phyloP scores from a whole-genome alignment of 2,329 filamentous ascomycete species.

The Scolecobasidium constrictum region DNA sequence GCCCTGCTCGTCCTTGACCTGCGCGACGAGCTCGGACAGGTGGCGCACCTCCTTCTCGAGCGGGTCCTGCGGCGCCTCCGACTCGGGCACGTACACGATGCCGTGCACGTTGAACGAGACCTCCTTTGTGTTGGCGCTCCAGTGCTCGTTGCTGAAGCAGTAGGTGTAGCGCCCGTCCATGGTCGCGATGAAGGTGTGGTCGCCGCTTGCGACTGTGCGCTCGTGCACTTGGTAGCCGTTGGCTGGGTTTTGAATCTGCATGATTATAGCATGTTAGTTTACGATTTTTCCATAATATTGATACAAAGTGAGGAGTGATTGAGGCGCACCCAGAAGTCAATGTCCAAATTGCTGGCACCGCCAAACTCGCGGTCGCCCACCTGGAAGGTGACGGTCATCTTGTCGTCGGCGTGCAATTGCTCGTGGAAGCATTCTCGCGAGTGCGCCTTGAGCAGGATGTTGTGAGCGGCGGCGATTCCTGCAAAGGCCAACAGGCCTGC shows the following conservation, averaged over 20 bases:
- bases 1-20: slow-evolving; percentile 95
- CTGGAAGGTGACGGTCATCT: slow-evolving; percentile 98
- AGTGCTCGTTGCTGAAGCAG: slow-evolving; percentile 99
- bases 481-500: slow-evolving; percentile 31
- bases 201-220: slow-evolving; percentile 74
- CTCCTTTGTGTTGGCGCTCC: slow-evolving; percentile 92
- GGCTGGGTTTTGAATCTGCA: slow-evolving; percentile 65
- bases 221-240: slow-evolving; percentile 70
- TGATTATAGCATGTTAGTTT: background rate
- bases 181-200: slow-evolving; percentile 80
- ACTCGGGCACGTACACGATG: slow-evolving; percentile 90
- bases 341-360: slow-evolving; percentile 83
- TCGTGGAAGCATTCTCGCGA: slow-evolving; percentile 98
- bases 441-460: slow-evolving; percentile 89
- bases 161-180: slow-evolving; percentile 85
- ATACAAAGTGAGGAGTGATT: background rate
- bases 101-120: slow-evolving; percentile 99
- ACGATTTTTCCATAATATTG: background rate
- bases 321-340: slow-evolving; percentile 87
- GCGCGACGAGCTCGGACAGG: slow-evolving; percentile 73
- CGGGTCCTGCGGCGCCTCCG: slow-evolving; percentile 73
- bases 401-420: slow-evolving; percentile 80
- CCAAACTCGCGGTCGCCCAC: slow-evolving; percentile 95
- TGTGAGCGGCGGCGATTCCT: slow-evolving; percentile 66
- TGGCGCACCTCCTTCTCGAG: slow-evolving; percentile 81